A percentile compares a stretch with the other conserved stretches of the same genome.
These are phyloP conservation scores for Pyrenophora tritici-repentis DNA, from an alignment of 2,329 filamentous ascomycete species.

Conservation along the genomic window DNA sequence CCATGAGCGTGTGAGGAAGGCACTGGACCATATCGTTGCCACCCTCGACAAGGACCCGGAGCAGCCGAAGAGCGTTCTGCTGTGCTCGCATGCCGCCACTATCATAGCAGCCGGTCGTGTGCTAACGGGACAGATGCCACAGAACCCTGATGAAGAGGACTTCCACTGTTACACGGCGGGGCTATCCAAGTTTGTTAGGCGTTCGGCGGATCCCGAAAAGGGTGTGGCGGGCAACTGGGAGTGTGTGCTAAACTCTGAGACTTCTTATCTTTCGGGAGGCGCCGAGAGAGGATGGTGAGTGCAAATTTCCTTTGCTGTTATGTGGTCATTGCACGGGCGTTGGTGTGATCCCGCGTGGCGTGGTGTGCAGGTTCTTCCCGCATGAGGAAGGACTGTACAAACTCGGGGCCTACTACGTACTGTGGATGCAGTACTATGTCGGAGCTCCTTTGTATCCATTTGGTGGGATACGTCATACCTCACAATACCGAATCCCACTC, in stretches of 20 bases:
- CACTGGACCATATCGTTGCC: conserved; percentile 71
- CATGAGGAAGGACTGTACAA: too few species aligned
- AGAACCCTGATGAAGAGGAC: conserved; percentile 73
- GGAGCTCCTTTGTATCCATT: too few species aligned
- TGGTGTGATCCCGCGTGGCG: neutral
- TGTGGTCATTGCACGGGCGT: neutral
- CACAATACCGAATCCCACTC: neutral
- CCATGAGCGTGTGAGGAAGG: conserved; percentile 76
- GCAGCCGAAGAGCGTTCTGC: conserved; percentile 69
- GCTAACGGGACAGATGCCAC: conserved; percentile 77
- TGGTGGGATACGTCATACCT: too few species aligned
- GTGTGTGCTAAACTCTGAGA: conserved; percentile 81
- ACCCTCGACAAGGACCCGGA: conserved; percentile 70
- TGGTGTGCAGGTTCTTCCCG: neutral
- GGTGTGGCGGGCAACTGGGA: conserved; percentile 80
- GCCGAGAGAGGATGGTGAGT: conserved; percentile 85
- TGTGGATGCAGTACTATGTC: too few species aligned
- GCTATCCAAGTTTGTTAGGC: conserved; percentile 69
- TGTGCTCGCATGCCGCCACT: conserved; percentile 88
- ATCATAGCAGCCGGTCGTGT: conserved; percentile 85
- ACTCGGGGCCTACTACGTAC: too few species aligned
- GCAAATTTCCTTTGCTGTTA: neutral
- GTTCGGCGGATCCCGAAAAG: conserved; percentile 53
- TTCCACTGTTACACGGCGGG: conserved; percentile 86
- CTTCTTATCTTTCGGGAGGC: conserved; percentile 76